Conservation (phyloP, 1,284 basidiomycete genomes). For the Ustilago nuda region DNA sequence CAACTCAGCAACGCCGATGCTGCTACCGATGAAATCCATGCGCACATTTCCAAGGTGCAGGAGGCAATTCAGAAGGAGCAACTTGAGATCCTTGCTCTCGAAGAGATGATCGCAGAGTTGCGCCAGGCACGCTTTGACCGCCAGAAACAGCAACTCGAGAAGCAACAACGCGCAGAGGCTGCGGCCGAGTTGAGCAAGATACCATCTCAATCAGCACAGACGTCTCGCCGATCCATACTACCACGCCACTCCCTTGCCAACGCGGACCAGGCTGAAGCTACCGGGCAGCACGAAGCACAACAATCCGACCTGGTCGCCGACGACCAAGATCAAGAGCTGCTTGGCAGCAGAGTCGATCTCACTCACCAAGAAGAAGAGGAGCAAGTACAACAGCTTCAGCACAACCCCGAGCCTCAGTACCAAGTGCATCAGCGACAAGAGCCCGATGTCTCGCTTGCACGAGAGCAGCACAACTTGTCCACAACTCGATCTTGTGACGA, state of each 20-base stretch:
- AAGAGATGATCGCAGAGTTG: conserved; percentile 61
- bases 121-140: conserved; percentile 33
- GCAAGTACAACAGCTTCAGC: conserved; percentile 12
- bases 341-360: conserved; percentile 23
- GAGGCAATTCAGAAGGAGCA: conserved; percentile 60
- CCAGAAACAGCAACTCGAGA: conserved; percentile 36
- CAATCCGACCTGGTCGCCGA: conserved; percentile 2
- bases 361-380: conserved; percentile 15
- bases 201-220: conserved; percentile 14
- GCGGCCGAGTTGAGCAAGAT: conserved; percentile 17
- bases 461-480: conserved; percentile 17
- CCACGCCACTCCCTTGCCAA: conserved; percentile 20
- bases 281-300: conserved; percentile 3
- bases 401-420: conserved; percentile 5
- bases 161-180: conserved; percentile 21
- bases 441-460: conserved; percentile 2
- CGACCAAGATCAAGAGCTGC: conserved; percentile 14
- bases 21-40: conserved; percentile 16
- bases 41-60: conserved; percentile 35
- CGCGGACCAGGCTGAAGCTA: neutral
- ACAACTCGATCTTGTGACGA: conserved; percentile 13
- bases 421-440: neutral
- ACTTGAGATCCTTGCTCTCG: conserved; percentile 67
- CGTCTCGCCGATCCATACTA: conserved; percentile 13
- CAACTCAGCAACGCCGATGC: conserved; percentile 5